A percentile compares a stretch with the other conserved stretches of the same genome.
Conservation (phyloP, 257 asterid genomes). For the Jaltomata sinuosa region DNA sequence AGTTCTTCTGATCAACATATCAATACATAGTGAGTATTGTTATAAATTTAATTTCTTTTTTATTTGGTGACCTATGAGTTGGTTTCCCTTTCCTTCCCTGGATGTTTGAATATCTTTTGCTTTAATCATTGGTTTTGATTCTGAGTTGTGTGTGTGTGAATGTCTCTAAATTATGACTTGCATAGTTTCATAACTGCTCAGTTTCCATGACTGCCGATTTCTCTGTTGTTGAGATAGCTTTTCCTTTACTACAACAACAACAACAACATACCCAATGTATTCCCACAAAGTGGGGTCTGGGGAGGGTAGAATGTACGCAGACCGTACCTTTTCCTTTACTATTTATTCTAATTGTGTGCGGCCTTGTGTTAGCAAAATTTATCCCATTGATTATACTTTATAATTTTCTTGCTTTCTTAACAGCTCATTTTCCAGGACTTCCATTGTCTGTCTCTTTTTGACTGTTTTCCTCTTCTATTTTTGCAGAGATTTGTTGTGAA, state of each 20-base stretch:
- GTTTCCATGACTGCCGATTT: neutral
- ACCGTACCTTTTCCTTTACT: neutral
- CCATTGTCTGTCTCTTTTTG: neutral
- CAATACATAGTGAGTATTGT: neutral
- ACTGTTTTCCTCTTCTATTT: constrained; percentile 6
- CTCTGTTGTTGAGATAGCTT: neutral
- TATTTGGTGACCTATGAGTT: neutral
- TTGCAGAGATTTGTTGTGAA: constrained; percentile 72
- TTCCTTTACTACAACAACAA: too few species aligned
- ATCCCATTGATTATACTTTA: neutral
- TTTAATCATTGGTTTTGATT: neutral
- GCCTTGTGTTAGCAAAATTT: neutral
- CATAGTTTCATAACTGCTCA: neutral
- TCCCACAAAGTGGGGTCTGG: too few species aligned
- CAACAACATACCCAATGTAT: too few species aligned
- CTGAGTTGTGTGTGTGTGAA: too few species aligned
- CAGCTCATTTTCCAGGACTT: neutral
- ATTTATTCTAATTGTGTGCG: neutral
- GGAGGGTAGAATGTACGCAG: too few species aligned
- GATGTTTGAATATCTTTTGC: neutral
- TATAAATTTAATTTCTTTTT: neutral
- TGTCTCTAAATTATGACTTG: neutral
- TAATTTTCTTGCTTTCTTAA: neutral
- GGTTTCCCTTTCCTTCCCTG: neutral
- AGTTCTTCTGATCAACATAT: neutral